Base-by-base conservation (phyloP, 306 rosid genomes). In the Pyrus betulifolia region DNA sequence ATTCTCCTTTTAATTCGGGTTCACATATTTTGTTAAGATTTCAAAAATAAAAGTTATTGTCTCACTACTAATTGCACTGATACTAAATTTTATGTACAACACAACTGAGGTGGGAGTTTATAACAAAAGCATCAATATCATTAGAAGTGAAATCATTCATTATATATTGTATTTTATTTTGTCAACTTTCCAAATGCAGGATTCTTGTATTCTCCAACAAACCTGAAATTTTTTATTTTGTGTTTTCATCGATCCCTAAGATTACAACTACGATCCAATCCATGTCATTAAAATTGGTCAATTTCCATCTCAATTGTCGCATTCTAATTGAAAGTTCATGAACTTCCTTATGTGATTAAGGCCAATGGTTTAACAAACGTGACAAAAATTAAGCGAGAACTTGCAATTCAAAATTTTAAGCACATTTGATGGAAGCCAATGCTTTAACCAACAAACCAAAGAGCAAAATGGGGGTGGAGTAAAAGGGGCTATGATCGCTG, bases 401-500 rank as follows among this genome's bases (percentile, higher is more conserved):
- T 30, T 15, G 18, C 8, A 64, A 28, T 1, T 4, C 44, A 12
- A 28, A 28, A 35, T 8, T 51, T 51, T 51, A 28, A 27, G 62
- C 30, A 27, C 30, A 71, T 13, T 33, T 33, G 55, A 72, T 38
- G 67, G 76, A 17, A 38, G 67, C 25, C 54, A 13, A 14, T 49
- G 83, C 80, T 52, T 72, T 33, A 17, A 81, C 38, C 10, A 84
- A 46, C 74, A 67, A 49, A 40, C 31, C 46, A 49, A 74, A 49
- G 81, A 71, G 85, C 28, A 19, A 27, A 33, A 9, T 6, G 1
- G 83, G 81, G 35, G 51, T 66, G 15, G 83, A 78, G 74, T 78
- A 75, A 68, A 75, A 78, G 3, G 88, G 88, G 71, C 76, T 81
- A 70, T 70, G 83, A 54, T 81, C 85, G 21, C 73, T 84, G 2